These are phyloP conservation scores for Syzygium jambos DNA, from an alignment of 345 rosid species.

Conservation along the genomic window DNA sequence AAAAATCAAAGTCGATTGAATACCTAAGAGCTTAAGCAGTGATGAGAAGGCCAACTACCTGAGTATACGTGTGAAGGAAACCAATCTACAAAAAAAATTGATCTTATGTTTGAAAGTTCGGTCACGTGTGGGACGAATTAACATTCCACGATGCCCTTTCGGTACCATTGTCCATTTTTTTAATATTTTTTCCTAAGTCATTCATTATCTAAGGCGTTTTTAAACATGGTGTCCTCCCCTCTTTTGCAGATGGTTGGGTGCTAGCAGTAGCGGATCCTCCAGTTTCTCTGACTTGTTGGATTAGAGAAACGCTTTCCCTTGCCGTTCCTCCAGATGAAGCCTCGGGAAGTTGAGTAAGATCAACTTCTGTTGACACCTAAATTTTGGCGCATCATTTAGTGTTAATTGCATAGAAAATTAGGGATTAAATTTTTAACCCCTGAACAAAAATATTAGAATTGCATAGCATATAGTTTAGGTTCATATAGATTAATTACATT, in stretches of 20 bases:
- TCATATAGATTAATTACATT: too few relatives aligned
- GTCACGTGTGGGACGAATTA: neutral
- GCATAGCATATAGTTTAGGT: too few relatives aligned
- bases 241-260: neutral
- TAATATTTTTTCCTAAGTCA: neutral
- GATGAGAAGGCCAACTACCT: neutral
- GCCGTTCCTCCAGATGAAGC: neutral
- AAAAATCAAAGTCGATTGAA: too few relatives aligned
- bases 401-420: too few relatives aligned
- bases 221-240: neutral
- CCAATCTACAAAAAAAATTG: neutral
- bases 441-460: too few relatives aligned
- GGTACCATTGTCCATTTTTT: neutral
- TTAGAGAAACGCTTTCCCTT: neutral
- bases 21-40: too few relatives aligned
- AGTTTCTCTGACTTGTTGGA: neutral
- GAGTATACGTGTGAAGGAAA: too few relatives aligned
- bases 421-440: too few relatives aligned
- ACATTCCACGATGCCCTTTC: neutral
- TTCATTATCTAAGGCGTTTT: neutral
- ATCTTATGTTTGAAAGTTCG: neutral
- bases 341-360: neutral
- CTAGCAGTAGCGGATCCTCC: neutral
- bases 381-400: too few relatives aligned
- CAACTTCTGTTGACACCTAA: too few relatives aligned